Evolutionary conservation across 352 stramenopile genomes (phyloP), one percentile per base, ranked within the genome.

Genomic region (Pythium phragmitis): DNA sequence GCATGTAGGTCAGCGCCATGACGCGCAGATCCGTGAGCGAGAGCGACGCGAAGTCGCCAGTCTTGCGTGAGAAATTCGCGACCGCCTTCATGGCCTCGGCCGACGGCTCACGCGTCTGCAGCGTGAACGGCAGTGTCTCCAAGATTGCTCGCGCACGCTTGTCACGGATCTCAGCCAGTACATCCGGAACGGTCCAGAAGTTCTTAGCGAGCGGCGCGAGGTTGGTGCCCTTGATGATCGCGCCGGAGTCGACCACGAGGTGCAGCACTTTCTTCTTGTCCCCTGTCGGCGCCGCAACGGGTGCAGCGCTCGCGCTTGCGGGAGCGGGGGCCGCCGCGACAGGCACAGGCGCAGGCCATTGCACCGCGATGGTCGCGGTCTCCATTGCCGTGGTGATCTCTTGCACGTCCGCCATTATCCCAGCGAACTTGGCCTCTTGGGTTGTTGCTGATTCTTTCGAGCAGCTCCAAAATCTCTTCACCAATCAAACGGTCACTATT

Each of bases 151-250:
- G 82, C 30, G 87, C 81, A 47, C 83, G 85, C 62, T 86, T 87
- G 69, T 96, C 87, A 14, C 87, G 86, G 57, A 96, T 96, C 55
- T 96, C 87, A 34, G 72, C 63, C 49, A 96, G 58, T 61, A 96
- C 87, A 76, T 96, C 87, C 4, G 80, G 82, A 17, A 92, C 85
- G 0, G 87, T 94, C 86, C 86, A 96, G 39, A 94, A 92, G 68
- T 92, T 92, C 77, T 96, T 83, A 12, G 87, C 85, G 21, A 96
- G 69, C 30, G 79, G 67, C 17, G 69, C 76, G 42, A 96, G 57
- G 63, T 93, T 88, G 0, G 86, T 91, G 71, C 83, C 77, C 63
- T 94, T 96, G 74, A 96, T 96, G 64, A 96, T 91, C 26, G 84
- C 87, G 50, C 87, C 87, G 4, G 87, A 94, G 73, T 96, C 87